Evolutionary conservation across 805 yeast species (phyloP).

Genomic region (Ogataea haglerorum): DNA sequence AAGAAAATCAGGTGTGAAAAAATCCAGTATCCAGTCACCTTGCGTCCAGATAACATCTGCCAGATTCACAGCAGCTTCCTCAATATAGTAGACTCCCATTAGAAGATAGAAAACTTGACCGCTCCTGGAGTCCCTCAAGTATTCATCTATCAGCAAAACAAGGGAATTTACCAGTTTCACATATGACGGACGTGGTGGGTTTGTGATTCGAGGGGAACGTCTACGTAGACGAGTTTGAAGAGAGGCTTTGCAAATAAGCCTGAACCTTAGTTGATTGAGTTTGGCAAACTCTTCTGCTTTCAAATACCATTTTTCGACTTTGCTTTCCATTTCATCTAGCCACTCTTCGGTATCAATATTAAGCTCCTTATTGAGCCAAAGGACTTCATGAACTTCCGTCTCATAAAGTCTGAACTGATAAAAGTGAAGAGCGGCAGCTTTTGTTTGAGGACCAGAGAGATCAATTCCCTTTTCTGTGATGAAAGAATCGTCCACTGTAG

Average conservation of each 20-base stretch:
- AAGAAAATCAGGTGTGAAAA: constrained; percentile 10
- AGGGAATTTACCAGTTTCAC: constrained; percentile 13
- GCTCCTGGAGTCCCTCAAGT: constrained; percentile 12
- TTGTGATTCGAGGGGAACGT: constrained; percentile 14
- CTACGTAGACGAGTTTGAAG: constrained; percentile 13
- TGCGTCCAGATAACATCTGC: constrained; percentile 17
- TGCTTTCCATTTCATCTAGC: constrained; percentile 13
- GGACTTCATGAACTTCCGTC: constrained; percentile 17
- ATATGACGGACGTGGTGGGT: constrained; percentile 10
- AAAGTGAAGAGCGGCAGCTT: constrained; percentile 19
- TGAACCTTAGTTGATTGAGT: constrained; percentile 13
- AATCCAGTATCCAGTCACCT: constrained; percentile 13
- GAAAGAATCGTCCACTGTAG: constrained; percentile 15
- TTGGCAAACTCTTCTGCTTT: constrained; percentile 19
- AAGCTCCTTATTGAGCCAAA: constrained; percentile 13
- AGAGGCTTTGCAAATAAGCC: constrained; percentile 15
- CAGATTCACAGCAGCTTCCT: constrained; percentile 13
- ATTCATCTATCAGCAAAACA: constrained; percentile 13
- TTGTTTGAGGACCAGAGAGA: constrained; percentile 13
- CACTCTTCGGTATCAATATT: constrained; percentile 8
- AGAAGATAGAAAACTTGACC: constrained; percentile 15
- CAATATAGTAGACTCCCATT: constrained; percentile 16
- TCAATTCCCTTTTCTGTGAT: constrained; percentile 12
- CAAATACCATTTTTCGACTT: constrained; percentile 13
- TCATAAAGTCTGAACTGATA: constrained; percentile 14